A percentile compares a stretch with the other conserved stretches of the same genome.
These are phyloP conservation scores for Kwoniella newhampshirensis DNA, from an alignment of 768 basidiomycete genomes.

Conservation along the genomic window DNA sequence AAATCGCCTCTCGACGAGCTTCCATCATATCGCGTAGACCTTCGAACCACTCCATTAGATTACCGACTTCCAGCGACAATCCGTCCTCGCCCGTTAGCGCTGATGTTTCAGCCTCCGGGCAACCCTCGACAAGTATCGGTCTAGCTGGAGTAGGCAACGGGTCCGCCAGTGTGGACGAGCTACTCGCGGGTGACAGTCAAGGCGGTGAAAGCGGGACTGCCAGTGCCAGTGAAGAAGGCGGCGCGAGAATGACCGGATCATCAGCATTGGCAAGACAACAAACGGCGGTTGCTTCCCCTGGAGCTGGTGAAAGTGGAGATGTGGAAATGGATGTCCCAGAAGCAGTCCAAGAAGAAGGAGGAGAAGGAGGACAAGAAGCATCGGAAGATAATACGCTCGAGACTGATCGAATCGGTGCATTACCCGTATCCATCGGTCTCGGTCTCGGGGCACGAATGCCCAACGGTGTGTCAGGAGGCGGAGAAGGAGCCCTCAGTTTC, in stretches of 20 bases:
- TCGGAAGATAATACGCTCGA: neutral
- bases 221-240: conserved; percentile 6
- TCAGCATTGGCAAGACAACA: conserved; percentile 17
- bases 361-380: conserved; percentile 1
- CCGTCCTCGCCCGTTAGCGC: conserved; percentile 4
- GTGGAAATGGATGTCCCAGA: conserved; percentile 9
- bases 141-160: conserved; percentile 11
- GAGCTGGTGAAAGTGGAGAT: neutral
- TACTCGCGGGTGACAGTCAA: conserved; percentile 13
- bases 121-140: conserved; percentile 19
- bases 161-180: conserved; percentile 24
- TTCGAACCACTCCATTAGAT: conserved; percentile 34
- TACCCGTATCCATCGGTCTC: conserved; percentile 13
- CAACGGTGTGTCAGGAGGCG: neutral
- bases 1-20: conserved; percentile 47
- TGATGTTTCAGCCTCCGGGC: conserved; percentile 8
- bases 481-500: conserved; percentile 11
- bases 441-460: conserved; percentile 6
- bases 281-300: conserved; percentile 21
- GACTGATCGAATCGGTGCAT: conserved; percentile 2
- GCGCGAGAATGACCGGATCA: conserved; percentile 18
- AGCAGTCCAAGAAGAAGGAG: conserved; percentile 4
- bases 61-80: conserved; percentile 10
- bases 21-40: conserved; percentile 38
- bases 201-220: conserved; percentile 10